phyloP scores from a whole-genome alignment of 2,329 filamentous ascomycete genomes.

The Penicillium sp. region DNA sequence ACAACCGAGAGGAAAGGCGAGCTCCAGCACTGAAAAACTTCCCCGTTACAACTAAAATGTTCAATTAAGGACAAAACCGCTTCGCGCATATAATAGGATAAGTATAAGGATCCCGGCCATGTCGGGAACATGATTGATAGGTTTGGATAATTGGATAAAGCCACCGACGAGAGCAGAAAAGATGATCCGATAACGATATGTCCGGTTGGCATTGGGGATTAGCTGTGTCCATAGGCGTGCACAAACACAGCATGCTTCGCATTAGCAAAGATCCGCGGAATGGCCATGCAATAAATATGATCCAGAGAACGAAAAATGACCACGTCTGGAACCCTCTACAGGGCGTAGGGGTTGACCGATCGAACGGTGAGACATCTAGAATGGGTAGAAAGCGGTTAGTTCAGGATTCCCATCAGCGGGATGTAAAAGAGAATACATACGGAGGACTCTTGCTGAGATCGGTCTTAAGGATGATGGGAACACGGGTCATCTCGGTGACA shows the following conservation, averaged over 20 bases:
- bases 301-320: constrained; percentile 18
- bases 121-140: constrained; percentile 12
- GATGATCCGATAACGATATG: constrained; percentile 22
- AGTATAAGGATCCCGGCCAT: constrained; percentile 21
- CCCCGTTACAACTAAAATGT: constrained; percentile 20
- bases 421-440: constrained; percentile 60
- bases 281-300: constrained; percentile 30
- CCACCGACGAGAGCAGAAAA: constrained; percentile 10
- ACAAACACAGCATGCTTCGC: constrained; percentile 9
- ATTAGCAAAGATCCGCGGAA: constrained; percentile 21
- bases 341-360: constrained; percentile 50
- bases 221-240: constrained; percentile 24
- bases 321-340: constrained; percentile 32
- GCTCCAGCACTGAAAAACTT: constrained; percentile 13
- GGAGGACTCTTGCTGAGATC: constrained; percentile 98
- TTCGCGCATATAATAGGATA: constrained; percentile 24
- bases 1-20: constrained; percentile 12
- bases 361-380: constrained; percentile 49
- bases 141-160: constrained; percentile 5
- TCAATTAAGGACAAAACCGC: constrained; percentile 22
- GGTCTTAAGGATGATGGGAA: constrained; percentile 97
- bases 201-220: constrained; percentile 22
- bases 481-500: constrained; percentile 93
- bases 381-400: neutral
- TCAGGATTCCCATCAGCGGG: neutral